These are phyloP conservation scores for Fragilariopsis cylindrus DNA, from an alignment of 108 stramenopile species.

Conservation along the genomic window DNA sequence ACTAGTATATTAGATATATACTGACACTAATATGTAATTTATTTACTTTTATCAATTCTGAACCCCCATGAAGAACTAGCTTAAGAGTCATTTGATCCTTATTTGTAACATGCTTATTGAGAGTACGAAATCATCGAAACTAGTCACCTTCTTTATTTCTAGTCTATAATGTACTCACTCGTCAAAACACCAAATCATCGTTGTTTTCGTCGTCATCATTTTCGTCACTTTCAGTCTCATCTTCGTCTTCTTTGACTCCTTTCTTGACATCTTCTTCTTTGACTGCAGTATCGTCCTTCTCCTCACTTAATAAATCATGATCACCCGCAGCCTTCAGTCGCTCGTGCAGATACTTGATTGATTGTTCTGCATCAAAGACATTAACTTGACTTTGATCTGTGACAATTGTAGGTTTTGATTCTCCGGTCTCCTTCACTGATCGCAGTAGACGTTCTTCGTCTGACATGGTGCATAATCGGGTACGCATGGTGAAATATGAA, in stretches of 20 bases:
- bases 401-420: not conserved
- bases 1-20: too few species aligned
- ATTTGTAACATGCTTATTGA: too few species aligned
- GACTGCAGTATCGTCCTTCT: not conserved
- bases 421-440: conserved; percentile 13
- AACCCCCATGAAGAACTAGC: too few species aligned
- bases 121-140: too few species aligned
- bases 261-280: not conserved
- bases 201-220: not conserved
- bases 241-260: not conserved
- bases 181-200: too few species aligned
- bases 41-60: too few species aligned
- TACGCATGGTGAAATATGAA: conserved; percentile 59
- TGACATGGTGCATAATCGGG: conserved; percentile 52
- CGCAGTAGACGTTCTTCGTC: conserved; percentile 41
- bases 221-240: not conserved
- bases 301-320: conserved; percentile 1
- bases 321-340: conserved; percentile 4
- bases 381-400: not conserved
- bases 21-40: too few species aligned
- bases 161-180: too few species aligned
- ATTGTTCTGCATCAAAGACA: not conserved
- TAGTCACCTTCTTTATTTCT: too few species aligned
- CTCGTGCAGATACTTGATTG: conserved; percentile 9
- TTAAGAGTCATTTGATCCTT: too few species aligned